Conservation (phyloP, 2,329 filamentous ascomycete species). For the Ampelomyces quisqualis region DNA sequence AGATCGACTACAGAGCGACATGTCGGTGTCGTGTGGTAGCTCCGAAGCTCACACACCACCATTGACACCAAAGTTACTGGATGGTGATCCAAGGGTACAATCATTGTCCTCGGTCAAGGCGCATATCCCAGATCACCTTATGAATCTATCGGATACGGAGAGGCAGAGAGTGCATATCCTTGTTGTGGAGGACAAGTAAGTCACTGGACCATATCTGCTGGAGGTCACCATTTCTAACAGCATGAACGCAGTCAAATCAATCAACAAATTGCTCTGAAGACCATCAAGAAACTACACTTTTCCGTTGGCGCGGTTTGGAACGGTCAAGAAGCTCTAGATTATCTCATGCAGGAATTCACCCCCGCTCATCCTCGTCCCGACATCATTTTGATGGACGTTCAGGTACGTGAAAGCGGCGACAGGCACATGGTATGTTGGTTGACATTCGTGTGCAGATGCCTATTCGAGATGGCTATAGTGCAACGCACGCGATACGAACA, state of each 20-base stretch:
- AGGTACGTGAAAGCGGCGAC: slow-evolving; percentile 57
- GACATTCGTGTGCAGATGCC: slow-evolving; percentile 45
- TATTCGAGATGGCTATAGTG: slow-evolving; percentile 74
- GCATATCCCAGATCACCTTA: slow-evolving; percentile 31
- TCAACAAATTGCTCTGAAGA: slow-evolving; percentile 74
- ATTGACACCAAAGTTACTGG: slow-evolving; percentile 29
- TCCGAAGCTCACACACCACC: slow-evolving; percentile 60
- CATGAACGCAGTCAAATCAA: slow-evolving; percentile 55
- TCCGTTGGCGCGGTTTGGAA: slow-evolving; percentile 72
- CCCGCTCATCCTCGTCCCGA: slow-evolving; percentile 60
- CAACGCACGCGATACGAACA: slow-evolving; percentile 71
- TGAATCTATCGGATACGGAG: slow-evolving; percentile 58
- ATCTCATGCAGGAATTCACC: slow-evolving; percentile 59
- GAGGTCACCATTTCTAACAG: slow-evolving; percentile 5
- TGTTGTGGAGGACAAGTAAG: slow-evolving; percentile 79
- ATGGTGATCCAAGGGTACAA: slow-evolving; percentile 18
- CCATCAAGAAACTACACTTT: slow-evolving; percentile 72
- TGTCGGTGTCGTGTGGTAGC: slow-evolving; percentile 64
- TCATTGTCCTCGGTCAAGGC: slow-evolving; percentile 30
- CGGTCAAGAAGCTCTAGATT: slow-evolving; percentile 75
- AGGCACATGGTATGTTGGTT: slow-evolving; percentile 11
- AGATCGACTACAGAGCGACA: slow-evolving; percentile 61
- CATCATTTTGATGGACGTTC: slow-evolving; percentile 77
- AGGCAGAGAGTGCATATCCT: slow-evolving; percentile 67
- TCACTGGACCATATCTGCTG: slow-evolving; percentile 10